Evolutionary conservation across 169 alveolate genomes (phyloP).

Genomic region (Plasmodium chabaudi): DNA sequence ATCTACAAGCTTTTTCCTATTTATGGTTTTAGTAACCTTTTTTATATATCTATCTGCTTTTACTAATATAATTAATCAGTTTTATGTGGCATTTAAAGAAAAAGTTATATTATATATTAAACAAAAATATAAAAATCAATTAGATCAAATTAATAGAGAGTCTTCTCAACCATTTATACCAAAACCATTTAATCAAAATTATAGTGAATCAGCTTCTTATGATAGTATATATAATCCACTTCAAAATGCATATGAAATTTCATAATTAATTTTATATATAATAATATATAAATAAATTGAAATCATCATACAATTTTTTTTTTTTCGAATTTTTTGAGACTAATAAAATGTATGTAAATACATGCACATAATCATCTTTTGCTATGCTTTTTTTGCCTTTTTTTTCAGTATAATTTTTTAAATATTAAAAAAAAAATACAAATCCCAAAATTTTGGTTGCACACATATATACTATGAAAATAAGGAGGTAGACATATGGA

Average conservation of each 20-base stretch:
- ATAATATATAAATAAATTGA: too few species aligned
- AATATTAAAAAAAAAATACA: too few species aligned
- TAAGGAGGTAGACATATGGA: too few species aligned
- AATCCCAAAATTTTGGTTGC: too few species aligned
- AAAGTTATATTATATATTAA: constrained; percentile 36
- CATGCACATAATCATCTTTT: background rate
- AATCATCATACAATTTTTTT: background rate
- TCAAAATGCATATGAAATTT: background rate
- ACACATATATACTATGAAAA: too few species aligned
- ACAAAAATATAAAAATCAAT: constrained; percentile 6
- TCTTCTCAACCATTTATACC: constrained; percentile 37
- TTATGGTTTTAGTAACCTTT: constrained; percentile 22
- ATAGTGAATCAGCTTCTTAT: background rate
- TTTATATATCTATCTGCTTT: constrained; percentile 53
- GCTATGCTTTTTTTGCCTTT: constrained; percentile 2
- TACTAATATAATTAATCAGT: constrained; percentile 58
- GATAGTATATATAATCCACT: constrained; percentile 20
- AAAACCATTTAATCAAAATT: background rate
- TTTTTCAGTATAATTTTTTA: background rate
- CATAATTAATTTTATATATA: too few species aligned
- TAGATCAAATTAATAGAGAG: constrained; percentile 22
- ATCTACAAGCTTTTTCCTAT: constrained; percentile 41
- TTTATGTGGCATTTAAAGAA: constrained; percentile 54
- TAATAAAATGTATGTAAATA: background rate
- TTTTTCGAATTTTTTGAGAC: background rate